Evolutionary conservation across 805 yeast species (phyloP).

Genomic region (Wickerhamiella musiphila): DNA sequence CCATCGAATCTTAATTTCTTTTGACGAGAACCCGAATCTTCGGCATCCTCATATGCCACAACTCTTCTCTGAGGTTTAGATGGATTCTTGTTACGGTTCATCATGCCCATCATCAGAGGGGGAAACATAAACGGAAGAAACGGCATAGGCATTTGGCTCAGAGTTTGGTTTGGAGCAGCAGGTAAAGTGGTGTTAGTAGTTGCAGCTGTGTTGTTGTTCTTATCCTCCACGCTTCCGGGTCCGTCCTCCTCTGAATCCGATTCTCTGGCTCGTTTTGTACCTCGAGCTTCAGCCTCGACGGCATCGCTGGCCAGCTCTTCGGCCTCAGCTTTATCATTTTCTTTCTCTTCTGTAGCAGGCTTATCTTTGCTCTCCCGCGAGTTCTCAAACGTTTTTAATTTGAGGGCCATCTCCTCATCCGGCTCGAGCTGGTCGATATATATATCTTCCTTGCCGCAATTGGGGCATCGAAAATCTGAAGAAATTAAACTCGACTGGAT

Average conservation of each 20-base stretch:
- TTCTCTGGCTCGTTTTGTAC: slow-evolving; percentile 7
- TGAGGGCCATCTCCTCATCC: slow-evolving; percentile 41
- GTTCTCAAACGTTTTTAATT: slow-evolving; percentile 31
- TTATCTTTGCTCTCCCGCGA: slow-evolving; percentile 19
- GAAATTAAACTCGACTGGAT: slow-evolving; percentile 56
- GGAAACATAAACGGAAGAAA: slow-evolving; percentile 12
- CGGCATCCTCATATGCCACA: slow-evolving; percentile 2
- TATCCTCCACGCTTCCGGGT: slow-evolving; percentile 1
- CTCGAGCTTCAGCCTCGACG: not conserved
- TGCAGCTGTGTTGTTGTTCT: not conserved
- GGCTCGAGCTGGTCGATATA: slow-evolving; percentile 52
- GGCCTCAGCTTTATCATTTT: slow-evolving; percentile 2
- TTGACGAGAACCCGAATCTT: not conserved
- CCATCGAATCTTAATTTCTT: not conserved
- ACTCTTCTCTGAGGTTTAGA: not conserved
- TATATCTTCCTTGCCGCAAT: slow-evolving; percentile 57
- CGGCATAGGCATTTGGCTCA: slow-evolving; percentile 3
- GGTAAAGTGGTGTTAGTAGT: not conserved
- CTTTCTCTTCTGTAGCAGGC: slow-evolving; percentile 11
- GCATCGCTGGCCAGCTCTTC: not conserved
- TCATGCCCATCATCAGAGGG: slow-evolving; percentile 14
- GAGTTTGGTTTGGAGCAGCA: not conserved
- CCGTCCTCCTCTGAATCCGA: slow-evolving; percentile 11
- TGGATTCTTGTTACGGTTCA: not conserved
- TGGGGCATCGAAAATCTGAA: slow-evolving; percentile 80